Evolutionary conservation across 257 asterid species (phyloP).

Genomic region (Gentiana dahurica): DNA sequence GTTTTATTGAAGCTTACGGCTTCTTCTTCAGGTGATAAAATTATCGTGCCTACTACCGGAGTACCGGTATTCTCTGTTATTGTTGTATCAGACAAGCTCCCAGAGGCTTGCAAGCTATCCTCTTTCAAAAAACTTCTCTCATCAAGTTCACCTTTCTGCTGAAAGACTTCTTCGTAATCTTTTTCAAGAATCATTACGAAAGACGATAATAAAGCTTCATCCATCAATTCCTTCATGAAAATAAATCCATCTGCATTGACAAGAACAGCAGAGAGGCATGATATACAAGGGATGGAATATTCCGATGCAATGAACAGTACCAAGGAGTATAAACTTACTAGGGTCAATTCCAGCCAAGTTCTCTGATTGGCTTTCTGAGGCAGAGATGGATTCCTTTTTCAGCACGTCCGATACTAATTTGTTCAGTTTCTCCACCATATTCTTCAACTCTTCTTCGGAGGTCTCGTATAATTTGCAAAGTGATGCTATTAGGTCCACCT

Average conservation of each 20-base stretch:
- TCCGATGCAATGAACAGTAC: not conserved
- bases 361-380: conserved; percentile 44
- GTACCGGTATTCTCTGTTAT: conserved; percentile 30
- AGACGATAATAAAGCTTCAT: conserved; percentile 48
- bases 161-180: conserved; percentile 50
- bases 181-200: conserved; percentile 50
- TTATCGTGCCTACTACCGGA: not conserved
- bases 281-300: not conserved
- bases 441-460: conserved; percentile 70
- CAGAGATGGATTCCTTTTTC: conserved; percentile 48
- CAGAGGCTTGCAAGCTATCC: conserved; percentile 82
- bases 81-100: conserved; percentile 71
- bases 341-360: conserved; percentile 49
- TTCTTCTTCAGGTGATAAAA: no score
- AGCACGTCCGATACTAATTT: conserved; percentile 44
- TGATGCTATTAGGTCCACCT: conserved; percentile 65
- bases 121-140: conserved; percentile 76
- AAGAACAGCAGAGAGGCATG: conserved; percentile 1
- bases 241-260: conserved; percentile 65
- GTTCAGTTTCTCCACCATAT: conserved; percentile 57
- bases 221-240: conserved; percentile 69
- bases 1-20: no score
- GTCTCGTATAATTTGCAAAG: conserved; percentile 70
- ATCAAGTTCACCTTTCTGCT: conserved; percentile 60
- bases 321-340: conserved; percentile 29